phyloP scores from a whole-genome alignment of 1,139 yeast species.

The Protomyces inouyei region DNA sequence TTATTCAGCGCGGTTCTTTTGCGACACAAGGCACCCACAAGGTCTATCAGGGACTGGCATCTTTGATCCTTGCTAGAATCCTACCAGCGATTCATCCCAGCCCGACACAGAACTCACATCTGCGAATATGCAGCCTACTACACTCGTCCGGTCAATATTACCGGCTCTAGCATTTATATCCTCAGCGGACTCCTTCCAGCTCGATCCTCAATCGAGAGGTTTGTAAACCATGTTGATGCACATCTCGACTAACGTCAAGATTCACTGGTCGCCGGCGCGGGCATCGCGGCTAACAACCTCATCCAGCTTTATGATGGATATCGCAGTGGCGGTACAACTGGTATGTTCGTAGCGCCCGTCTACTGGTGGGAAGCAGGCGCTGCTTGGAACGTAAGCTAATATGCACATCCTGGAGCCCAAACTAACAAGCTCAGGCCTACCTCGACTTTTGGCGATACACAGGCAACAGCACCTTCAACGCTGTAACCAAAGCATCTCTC shows the following conservation, averaged over 20 bases:
- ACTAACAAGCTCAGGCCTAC: conserved; percentile 2
- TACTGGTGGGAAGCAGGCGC: conserved; percentile 97
- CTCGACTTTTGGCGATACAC: conserved; percentile 62
- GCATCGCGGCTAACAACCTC: conserved; percentile 56
- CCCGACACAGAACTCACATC: too few relatives aligned
- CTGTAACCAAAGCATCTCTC: conserved; percentile 54
- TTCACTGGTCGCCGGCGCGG: conserved; percentile 46
- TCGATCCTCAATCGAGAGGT: conserved; percentile 17
- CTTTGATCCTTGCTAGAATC: too few relatives aligned
- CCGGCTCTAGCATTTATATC: conserved; percentile 4
- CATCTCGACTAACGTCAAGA: not conserved
- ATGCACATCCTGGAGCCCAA: too few relatives aligned
- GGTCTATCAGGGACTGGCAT: too few relatives aligned
- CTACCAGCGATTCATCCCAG: too few relatives aligned
- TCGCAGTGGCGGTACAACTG: conserved; percentile 46
- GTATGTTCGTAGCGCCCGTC: conserved; percentile 70
- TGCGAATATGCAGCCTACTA: conserved; percentile 1
- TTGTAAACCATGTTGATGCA: not conserved
- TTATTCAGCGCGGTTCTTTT: too few relatives aligned
- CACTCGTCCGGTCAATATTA: conserved; percentile 2
- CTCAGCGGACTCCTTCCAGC: not conserved
- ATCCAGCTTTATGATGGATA: conserved; percentile 66
- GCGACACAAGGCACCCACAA: too few relatives aligned
- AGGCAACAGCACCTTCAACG: conserved; percentile 56
- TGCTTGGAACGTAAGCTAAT: conserved; percentile 47